Evolutionary conservation across 2,329 filamentous ascomycete genomes (phyloP), one percentile per base, ranked within the genome.

Genomic region (Pochonia chlamydosporia): DNA sequence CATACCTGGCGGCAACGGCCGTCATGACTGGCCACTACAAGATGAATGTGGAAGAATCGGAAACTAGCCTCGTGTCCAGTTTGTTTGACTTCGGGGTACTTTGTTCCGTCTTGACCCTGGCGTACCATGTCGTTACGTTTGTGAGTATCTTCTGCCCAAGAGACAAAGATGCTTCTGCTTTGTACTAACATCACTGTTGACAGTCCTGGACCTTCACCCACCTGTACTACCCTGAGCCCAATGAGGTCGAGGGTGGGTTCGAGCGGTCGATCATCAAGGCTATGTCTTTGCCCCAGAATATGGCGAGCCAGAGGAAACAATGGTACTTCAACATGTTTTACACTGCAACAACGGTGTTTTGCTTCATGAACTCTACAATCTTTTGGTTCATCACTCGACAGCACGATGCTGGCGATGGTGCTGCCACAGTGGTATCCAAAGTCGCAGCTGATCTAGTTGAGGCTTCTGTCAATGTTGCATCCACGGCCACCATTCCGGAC

Each of bases 161-260:
- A n/a, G n/a, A n/a, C n/a, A n/a, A n/a, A n/a, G n/a, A n/a, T n/a
- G n/a, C n/a, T n/a, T n/a, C n/a, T n/a, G n/a, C n/a, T n/a, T n/a
- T n/a, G n/a, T n/a, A n/a, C n/a, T n/a, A n/a, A n/a, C n/a, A 40
- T 4, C 30, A 10, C 7, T 31, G 4, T 25, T 11, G 41, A 6
- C 46, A 78, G 74, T 62, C 61, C 24, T 79, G 75, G 75, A 76
- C 73, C 0, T 73, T 71, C 43, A 74, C 74, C 41, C 75, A 79
- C 53, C 62, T 76, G 24, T 70, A 75, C 55, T 70, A 69, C 44
- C 73, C 74, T 1, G 63, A 69, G 9, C 54, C 63, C 8, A 66
- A 72, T 16, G 59, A 68, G 0, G 55, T 62, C 28, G 65, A 62
- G 50, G 66, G 58, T 28, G 57, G 59, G 8, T 60, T 63, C 54